Evolutionary conservation across 1,284 basidiomycete species (phyloP), one percentile per base, ranked within the genome.

Genomic region (Neotropicomus parvogracilis): DNA sequence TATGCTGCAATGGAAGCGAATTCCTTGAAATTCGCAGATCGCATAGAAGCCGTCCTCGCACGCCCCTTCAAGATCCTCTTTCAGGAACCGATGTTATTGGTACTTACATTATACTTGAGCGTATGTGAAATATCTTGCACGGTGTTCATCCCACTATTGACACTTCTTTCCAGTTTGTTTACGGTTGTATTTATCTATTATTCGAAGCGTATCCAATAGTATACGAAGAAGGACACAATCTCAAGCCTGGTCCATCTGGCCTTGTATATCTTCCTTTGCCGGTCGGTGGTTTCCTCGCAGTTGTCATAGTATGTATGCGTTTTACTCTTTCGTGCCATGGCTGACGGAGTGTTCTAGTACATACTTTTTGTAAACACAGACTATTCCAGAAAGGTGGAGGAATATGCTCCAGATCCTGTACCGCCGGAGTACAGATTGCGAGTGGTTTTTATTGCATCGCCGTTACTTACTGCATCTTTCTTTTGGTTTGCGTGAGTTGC

Each of bases 51-150:
- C 39, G 75, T 80, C 3, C 56, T 86, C 28, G 70, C 72, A 58
- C 72, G 81, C 60, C 88, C 82, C 0, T 91, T 83, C 70, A 74
- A 77, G 56, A 77, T 88, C 53, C 74, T 91, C 28, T 73, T 80
- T 49, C 69, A 70, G n/a, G 91, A 93, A 62, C 89, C 89, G 0
- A 90, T 92, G 80, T 69, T 93, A 8, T 66, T 86, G 9, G 77
- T 80, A 10, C 68, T 87, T 35, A 90, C 87, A 0, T 34, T 82
- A 8, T 91, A 89, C 68, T 74, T 80, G 71, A 79, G 79, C 45
- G 74, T 84, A 55, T 57, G 78, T 71, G 13, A 11, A 13, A 32
- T 46, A 5, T 35, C 40, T 66, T 66, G 0, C 64, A 12, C 16
- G 14, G 34, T 3, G n/a, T 43, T 47, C 24, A 14, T 40, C 24